Conservation (phyloP, 2,329 filamentous ascomycete genomes). For the Diaporthe citriasiana region DNA sequence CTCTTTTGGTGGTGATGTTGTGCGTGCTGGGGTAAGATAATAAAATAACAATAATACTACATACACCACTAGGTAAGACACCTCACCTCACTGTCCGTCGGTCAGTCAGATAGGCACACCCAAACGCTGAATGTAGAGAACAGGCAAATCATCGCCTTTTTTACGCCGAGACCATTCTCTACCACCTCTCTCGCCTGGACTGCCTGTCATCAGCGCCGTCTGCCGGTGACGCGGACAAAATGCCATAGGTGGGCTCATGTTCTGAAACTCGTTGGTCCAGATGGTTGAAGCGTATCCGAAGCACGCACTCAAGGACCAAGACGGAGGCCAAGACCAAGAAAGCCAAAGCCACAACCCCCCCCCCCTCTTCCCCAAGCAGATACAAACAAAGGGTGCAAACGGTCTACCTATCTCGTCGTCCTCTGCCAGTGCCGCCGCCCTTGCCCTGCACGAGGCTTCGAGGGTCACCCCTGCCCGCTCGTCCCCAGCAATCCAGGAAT, state of each 20-base stretch:
- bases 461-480: conserved; percentile 11
- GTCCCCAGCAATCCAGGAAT: conserved; percentile 2
- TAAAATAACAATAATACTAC: not conserved
- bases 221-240: conserved; percentile 1
- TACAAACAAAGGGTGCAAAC: conserved; percentile 5
- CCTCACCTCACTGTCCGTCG: not conserved
- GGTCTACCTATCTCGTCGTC: too few relatives aligned
- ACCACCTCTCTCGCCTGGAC: not conserved
- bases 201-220: not conserved
- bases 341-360: not conserved
- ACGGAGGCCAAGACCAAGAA: not conserved
- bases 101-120: not conserved
- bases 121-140: not conserved
- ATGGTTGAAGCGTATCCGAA: conserved; percentile 31
- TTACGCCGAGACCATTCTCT: too few relatives aligned
- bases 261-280: conserved; percentile 25
- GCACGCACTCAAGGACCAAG: conserved; percentile 15
- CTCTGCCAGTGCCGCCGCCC: too few relatives aligned
- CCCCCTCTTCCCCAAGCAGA: not conserved
- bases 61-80: too few relatives aligned
- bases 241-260: conserved; percentile 18
- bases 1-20: not conserved
- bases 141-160: conserved; percentile 3
- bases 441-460: conserved; percentile 15
- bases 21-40: too few relatives aligned